These are phyloP conservation scores for Solanum virginianum DNA, from an alignment of 257 asterid genomes.

Conservation along the genomic window DNA sequence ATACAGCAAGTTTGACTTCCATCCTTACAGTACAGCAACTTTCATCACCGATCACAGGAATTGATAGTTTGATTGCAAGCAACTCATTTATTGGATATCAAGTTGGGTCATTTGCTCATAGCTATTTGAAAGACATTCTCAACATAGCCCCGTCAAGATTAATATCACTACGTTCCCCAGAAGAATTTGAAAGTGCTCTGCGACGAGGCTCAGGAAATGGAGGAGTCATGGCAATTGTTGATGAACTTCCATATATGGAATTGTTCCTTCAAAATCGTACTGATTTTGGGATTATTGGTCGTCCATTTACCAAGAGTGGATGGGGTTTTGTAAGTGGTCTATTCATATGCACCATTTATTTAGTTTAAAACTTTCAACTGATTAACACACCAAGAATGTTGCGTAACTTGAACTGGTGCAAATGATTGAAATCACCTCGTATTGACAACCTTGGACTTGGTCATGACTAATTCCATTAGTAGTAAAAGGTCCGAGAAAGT, in stretches of 20 bases:
- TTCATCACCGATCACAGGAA: constrained; percentile 36
- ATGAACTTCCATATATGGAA: constrained; percentile 41
- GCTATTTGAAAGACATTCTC: constrained; percentile 25
- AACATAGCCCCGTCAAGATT: constrained; percentile 25
- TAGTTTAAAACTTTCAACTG: not conserved
- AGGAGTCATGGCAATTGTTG: constrained; percentile 38
- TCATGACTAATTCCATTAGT: not conserved
- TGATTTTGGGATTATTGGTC: constrained; percentile 29
- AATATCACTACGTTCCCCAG: constrained; percentile 29
- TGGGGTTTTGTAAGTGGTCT: constrained; percentile 48
- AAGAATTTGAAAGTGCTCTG: constrained; percentile 30
- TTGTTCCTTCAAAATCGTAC: constrained; percentile 18
- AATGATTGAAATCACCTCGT: not conserved
- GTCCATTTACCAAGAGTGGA: constrained; percentile 26
- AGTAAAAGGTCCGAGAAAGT: not conserved
- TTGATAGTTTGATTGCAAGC: constrained; percentile 30
- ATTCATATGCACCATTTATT: not conserved
- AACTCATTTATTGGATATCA: constrained; percentile 33
- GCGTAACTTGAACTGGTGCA: not conserved
- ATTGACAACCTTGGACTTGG: not conserved
- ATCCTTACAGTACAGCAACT: constrained; percentile 47
- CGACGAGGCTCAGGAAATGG: constrained; percentile 14
- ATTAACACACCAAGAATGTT: not conserved
- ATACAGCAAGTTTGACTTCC: constrained; percentile 59
- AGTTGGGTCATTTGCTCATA: constrained; percentile 34